A percentile compares a stretch with the other conserved stretches of the same genome.
Conservation (phyloP, 306 rosid genomes). For the Gynostemma pentaphyllum region DNA sequence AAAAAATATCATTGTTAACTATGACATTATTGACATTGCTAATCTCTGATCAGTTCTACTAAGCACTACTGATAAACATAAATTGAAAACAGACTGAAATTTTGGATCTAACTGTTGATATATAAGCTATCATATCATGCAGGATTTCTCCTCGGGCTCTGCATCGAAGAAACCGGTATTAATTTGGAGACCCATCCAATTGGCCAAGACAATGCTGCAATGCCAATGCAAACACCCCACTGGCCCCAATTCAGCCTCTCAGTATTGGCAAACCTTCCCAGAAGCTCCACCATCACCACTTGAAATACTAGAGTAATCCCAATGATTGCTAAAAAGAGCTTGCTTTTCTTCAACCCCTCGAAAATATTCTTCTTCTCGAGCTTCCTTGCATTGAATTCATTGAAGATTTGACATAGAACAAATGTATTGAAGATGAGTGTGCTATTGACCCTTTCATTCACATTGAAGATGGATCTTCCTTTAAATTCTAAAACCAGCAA, state of each 20-base stretch:
- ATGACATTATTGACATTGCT: not conserved
- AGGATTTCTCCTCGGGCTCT: not conserved
- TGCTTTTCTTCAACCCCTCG: constrained; percentile 11
- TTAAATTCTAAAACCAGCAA: constrained; percentile 13
- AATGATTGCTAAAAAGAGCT: constrained; percentile 15
- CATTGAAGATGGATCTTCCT: constrained; percentile 17
- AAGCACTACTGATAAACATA: not conserved
- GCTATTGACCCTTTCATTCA: constrained; percentile 11
- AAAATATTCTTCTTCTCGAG: constrained; percentile 20
- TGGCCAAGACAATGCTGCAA: constrained; percentile 22
- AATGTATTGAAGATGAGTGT: constrained; percentile 20
- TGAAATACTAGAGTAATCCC: constrained; percentile 15
- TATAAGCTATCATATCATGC: not conserved
- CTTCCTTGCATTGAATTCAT: constrained; percentile 21
- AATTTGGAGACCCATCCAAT: constrained; percentile 19
- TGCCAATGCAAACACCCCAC: constrained; percentile 18
- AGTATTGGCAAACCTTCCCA: constrained; percentile 19
- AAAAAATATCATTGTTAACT: not conserved
- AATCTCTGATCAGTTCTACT: not conserved
- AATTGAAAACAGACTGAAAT: not conserved
- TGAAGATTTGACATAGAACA: constrained; percentile 18
- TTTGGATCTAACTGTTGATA: not conserved
- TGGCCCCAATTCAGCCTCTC: constrained; percentile 15
- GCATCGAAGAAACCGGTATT: constrained; percentile 4
- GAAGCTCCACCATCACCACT: constrained; percentile 16